Conservation (phyloP, 495 filamentous ascomycete genomes). For the Penicillium pulvis region DNA sequence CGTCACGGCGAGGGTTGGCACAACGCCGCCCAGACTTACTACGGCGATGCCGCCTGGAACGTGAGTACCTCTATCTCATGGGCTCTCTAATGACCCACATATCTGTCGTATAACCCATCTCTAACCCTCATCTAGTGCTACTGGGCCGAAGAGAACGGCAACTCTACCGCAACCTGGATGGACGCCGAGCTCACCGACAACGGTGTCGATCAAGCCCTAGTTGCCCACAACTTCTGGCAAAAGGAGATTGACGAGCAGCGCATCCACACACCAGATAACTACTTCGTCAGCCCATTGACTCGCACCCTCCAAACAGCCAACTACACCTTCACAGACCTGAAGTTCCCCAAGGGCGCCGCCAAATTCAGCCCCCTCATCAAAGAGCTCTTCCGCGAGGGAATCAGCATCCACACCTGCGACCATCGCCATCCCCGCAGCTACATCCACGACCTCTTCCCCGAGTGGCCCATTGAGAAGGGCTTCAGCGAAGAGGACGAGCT, state of each 20-base stretch:
- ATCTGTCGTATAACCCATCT: too few relatives aligned
- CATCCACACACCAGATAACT: slow-evolving; percentile 64
- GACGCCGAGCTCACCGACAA: slow-evolving; percentile 66
- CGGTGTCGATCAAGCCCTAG: slow-evolving; percentile 63
- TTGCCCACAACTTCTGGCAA: slow-evolving; percentile 66
- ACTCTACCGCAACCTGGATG: slow-evolving; percentile 64
- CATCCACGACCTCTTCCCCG: slow-evolving; percentile 60
- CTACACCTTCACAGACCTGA: slow-evolving; percentile 59
- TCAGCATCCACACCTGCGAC: slow-evolving; percentile 81
- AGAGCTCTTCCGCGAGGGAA: slow-evolving; percentile 70
- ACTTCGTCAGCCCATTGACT: slow-evolving; percentile 69
- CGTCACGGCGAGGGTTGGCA: slow-evolving; percentile 75
- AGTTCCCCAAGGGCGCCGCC: slow-evolving; percentile 43
- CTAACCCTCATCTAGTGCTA: slow-evolving; percentile 55
- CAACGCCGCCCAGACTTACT: slow-evolving; percentile 64
- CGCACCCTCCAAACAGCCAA: slow-evolving; percentile 68
- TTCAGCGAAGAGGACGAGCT: slow-evolving; percentile 64
- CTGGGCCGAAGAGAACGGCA: slow-evolving; percentile 71
- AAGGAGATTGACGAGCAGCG: slow-evolving; percentile 49
- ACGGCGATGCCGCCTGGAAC: slow-evolving; percentile 70
- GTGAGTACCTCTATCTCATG: slow-evolving; percentile 35
- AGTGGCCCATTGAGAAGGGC: slow-evolving; percentile 60
- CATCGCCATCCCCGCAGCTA: slow-evolving; percentile 58
- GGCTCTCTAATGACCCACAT: background rate
- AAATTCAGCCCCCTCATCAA: slow-evolving; percentile 66